Base-by-base conservation (phyloP, 2,329 filamentous ascomycete species). In the Beauveria caledonica region DNA sequence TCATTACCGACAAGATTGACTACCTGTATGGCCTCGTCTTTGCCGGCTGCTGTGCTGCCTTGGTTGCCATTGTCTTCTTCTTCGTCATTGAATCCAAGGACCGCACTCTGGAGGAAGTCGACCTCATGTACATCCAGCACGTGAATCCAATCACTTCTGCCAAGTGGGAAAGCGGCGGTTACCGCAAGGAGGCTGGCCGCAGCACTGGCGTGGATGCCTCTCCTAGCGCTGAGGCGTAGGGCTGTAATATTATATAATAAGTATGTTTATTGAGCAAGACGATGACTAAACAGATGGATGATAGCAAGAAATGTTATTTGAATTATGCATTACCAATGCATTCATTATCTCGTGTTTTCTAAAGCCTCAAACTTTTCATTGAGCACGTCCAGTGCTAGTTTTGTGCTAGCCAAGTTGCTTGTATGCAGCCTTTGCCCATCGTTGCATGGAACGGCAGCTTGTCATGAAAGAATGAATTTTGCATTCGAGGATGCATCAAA, bases 11-110 rank as follows among this genome's bases (percentile, higher is more conserved):
- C 33, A 76, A 80, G 19, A 90, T 90, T 66, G 80, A 86, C 69
- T 90, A 87, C 74, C 78, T 79, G 5, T 89, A 88, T 69, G 87
- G 87, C 36, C 84, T 89, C 62, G 82, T 90, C 44, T 90, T 90
- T 69, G 87, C 86, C 0, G 85, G 80, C 5, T 89, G 86, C 71
- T 86, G 85, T 68, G 81, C 83, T 61, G 78, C 79, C 10, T 84
- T 85, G 21, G 79, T 85, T 5, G 66, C 83, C 19, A 78, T 90
- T 54, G 86, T 90, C 62, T 91, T 86, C 78, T 88, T 90, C 78
- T 89, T 89, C 73, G 79, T 91, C 64, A 86, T 86, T 67, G 88
- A 91, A 74, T 86, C 82, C 63, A 86, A 88, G 72, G 86, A 86
- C 67, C 81, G 87, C 36, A 85, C 82, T 1, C 79, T 92, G 19